phyloP scores from a whole-genome alignment of 2,329 filamentous ascomycete species.

The Cladosporium colombiae region DNA sequence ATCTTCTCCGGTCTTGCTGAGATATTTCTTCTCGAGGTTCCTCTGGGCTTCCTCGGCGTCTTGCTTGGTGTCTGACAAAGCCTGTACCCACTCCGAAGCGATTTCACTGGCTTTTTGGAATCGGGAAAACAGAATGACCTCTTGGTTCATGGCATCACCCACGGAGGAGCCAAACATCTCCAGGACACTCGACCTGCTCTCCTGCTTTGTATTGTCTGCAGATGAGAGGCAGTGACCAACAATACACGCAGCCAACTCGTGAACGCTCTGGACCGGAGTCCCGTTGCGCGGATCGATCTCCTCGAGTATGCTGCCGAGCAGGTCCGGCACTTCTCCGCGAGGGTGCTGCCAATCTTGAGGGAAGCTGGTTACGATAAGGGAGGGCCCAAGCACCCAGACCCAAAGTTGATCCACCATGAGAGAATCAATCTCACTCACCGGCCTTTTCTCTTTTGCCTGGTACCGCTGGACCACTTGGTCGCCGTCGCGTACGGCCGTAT shows the following conservation, averaged over 20 bases:
- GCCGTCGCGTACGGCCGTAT: slow-evolving; percentile 60
- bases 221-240: slow-evolving; percentile 60
- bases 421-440: slow-evolving; percentile 52
- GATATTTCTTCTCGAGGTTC: background rate
- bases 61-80: background rate
- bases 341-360: slow-evolving; percentile 62
- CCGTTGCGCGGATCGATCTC: background rate
- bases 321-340: slow-evolving; percentile 50
- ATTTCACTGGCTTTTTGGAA: background rate
- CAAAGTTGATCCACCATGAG: slow-evolving; percentile 73
- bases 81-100: background rate
- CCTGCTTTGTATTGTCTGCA: background rate
- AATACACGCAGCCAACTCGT: slow-evolving; percentile 64
- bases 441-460: slow-evolving; percentile 40
- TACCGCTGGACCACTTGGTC: slow-evolving; percentile 68
- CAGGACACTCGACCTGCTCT: slow-evolving; percentile 52
- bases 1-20: background rate
- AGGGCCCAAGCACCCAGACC: slow-evolving; percentile 62
- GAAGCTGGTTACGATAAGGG: slow-evolving; percentile 62
- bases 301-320: slow-evolving; percentile 9
- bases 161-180: slow-evolving; percentile 69
- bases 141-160: slow-evolving; percentile 48
- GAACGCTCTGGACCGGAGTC: slow-evolving; percentile 57
- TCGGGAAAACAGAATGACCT: slow-evolving; percentile 46
- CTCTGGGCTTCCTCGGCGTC: background rate